Base-by-base conservation (phyloP, 176 grass and related monocot species). In the Zizania latifolia region DNA sequence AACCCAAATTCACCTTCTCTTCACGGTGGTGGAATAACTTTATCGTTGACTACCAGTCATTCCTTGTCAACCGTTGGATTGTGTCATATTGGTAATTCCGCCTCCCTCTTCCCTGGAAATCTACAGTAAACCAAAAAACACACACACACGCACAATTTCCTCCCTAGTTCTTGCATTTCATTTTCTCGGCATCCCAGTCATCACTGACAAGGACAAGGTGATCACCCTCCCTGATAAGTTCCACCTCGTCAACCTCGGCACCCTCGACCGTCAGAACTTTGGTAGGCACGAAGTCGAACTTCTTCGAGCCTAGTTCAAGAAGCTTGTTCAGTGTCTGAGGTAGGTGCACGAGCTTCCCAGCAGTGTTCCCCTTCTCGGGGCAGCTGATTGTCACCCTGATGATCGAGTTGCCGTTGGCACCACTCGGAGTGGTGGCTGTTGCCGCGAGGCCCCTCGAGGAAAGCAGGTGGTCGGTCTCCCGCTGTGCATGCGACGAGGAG, bases 201-300 rank as follows among this genome's bases (percentile, higher is more conserved):
- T 78, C 35, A 58, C 78, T 82, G 46, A 36, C 89, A 26, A 99
- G 86, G 78, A 90, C 53, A 68, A 99, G 77, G 32, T 64, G 86
- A 75, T 99, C 95, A 5, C 95, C 89, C 2, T 99, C 95, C 78
- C 95, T 88, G 45, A 99, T 90, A 62, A 94, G 72, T 15, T 81
- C 86, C 10, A 92, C 44, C 67, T 92, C 95, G 40, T 94, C 92
- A 35, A 99, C 77, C 86, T 99, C 95, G 3, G 86, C 89, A 6
- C 91, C 86, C 34, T 90, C 91, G 23, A 32, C 54, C 1, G 86
- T 94, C 57, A 92, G 78, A 71, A 94, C 87, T 68, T 78, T 99
- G 26, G 64, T 76, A 23, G 76, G 76, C 41, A 28, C 17, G 51
- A 88, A 72, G 54, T 58, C 82, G 28, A 94, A 92, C 70, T 90